Conservation (phyloP, 2,329 filamentous ascomycete genomes). For the Sporothrix luriei region DNA sequence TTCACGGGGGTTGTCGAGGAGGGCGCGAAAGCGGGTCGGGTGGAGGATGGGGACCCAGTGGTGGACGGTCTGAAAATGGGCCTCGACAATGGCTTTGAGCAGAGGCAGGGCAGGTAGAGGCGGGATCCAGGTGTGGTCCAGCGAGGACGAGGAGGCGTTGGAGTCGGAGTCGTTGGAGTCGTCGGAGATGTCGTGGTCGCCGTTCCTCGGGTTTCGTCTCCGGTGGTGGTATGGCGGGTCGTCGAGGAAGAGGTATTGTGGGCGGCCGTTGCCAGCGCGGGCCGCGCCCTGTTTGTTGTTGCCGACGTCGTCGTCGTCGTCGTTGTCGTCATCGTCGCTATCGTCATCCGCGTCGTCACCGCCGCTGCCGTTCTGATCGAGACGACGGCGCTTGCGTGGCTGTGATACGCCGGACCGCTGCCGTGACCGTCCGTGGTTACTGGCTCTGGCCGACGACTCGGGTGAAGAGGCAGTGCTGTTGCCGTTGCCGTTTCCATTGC, state of each 20-base stretch:
- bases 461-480: neutral
- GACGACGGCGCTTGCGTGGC: conserved; percentile 11
- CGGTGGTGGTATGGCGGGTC: conserved; percentile 18
- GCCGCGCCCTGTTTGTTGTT: neutral
- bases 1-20: conserved; percentile 38
- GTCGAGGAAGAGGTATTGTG: conserved; percentile 26
- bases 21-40: conserved; percentile 40
- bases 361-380: neutral
- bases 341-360: neutral
- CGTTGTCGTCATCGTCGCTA: neutral
- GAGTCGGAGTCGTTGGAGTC: neutral
- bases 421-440: conserved; percentile 28
- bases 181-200: neutral
- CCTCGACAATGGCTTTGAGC: conserved; percentile 39
- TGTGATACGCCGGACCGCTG: neutral
- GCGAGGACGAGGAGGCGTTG: conserved; percentile 10
- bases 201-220: neutral
- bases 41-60: conserved; percentile 47
- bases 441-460: conserved; percentile 8
- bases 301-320: neutral
- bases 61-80: conserved; percentile 43
- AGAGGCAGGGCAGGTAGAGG: conserved; percentile 30
- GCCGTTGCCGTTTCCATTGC: neutral
- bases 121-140: conserved; percentile 27
- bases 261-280: neutral